Percentiles rank a stretch among this genome's conserved stretches.
These are phyloP conservation scores for Phytomonas francai DNA, from an alignment of 208 protist genomes.

Conservation along the genomic window DNA sequence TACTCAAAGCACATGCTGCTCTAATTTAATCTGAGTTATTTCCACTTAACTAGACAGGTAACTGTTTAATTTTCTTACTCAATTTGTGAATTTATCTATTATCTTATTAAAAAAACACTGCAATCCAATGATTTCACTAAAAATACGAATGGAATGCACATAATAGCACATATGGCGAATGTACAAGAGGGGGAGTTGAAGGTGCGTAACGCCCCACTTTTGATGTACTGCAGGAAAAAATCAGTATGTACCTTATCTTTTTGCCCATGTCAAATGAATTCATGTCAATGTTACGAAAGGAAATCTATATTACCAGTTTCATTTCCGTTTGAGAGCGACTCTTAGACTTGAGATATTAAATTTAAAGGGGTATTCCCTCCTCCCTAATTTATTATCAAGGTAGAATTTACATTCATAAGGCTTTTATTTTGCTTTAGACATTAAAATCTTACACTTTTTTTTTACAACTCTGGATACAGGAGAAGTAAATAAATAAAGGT, in stretches of 20 bases:
- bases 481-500: neutral
- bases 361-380: no score
- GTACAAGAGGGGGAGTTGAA: neutral
- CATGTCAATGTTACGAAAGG: neutral
- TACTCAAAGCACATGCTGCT: neutral
- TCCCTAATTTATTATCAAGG: neutral
- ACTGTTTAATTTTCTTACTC: conserved; percentile 3
- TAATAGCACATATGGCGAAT: neutral
- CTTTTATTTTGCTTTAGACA: neutral
- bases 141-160: neutral
- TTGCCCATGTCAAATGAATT: neutral
- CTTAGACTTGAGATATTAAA: neutral
- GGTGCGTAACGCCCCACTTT: neutral
- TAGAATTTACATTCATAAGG: conserved; percentile 6
- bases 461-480: neutral
- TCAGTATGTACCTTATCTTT: neutral
- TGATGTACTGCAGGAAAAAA: neutral
- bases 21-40: neutral
- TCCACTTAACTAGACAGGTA: neutral
- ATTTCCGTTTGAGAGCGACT: neutral
- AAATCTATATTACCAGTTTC: neutral
- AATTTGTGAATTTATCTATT: neutral
- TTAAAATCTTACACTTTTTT: neutral
- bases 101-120: conserved; percentile 4
- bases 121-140: neutral